Percentiles rank a stretch among this genome's conserved stretches.
Conservation (phyloP, 1,284 basidiomycete genomes). For the Veloboletus limbatus region DNA sequence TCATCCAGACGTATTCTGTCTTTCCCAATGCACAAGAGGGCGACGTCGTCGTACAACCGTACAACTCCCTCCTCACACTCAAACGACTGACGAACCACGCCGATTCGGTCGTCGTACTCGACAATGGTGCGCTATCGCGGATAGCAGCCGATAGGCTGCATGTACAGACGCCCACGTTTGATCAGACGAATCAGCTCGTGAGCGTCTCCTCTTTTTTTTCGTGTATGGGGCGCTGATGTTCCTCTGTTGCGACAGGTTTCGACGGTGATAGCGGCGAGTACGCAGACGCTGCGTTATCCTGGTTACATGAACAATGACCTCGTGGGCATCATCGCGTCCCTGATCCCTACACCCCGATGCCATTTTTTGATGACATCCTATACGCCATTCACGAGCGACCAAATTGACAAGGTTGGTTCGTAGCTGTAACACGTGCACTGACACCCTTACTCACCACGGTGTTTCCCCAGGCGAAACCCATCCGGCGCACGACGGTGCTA, state of each 20-base stretch:
- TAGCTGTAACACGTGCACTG: not conserved
- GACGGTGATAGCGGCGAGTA: conserved; percentile 96
- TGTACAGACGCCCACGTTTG: conserved; percentile 87
- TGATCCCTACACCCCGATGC: conserved; percentile 98
- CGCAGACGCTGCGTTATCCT: conserved; percentile 95
- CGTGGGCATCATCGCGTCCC: conserved; percentile 93
- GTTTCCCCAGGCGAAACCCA: conserved; percentile 69
- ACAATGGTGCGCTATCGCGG: conserved; percentile 91
- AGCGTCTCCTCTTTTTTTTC: conserved; percentile 6
- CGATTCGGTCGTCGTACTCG: conserved; percentile 95
- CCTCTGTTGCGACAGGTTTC: conserved; percentile 60
- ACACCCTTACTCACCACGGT: not conserved
- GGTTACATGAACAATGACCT: conserved; percentile 99
- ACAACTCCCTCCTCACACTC: conserved; percentile 94
- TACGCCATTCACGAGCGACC: conserved; percentile 96
- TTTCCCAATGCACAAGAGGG: conserved; percentile 92
- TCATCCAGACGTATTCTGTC: conserved; percentile 99
- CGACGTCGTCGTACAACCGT: conserved; percentile 97
- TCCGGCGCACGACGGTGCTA: conserved; percentile 91
- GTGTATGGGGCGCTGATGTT: conserved; percentile 4
- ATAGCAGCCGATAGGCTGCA: conserved; percentile 93
- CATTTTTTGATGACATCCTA: conserved; percentile 99
- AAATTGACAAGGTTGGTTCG: conserved; percentile 79
- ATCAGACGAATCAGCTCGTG: conserved; percentile 94
- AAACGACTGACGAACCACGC: conserved; percentile 96